These are phyloP conservation scores for Zizania latifolia DNA, from an alignment of 176 grass and related monocot species.

Conservation along the genomic window DNA sequence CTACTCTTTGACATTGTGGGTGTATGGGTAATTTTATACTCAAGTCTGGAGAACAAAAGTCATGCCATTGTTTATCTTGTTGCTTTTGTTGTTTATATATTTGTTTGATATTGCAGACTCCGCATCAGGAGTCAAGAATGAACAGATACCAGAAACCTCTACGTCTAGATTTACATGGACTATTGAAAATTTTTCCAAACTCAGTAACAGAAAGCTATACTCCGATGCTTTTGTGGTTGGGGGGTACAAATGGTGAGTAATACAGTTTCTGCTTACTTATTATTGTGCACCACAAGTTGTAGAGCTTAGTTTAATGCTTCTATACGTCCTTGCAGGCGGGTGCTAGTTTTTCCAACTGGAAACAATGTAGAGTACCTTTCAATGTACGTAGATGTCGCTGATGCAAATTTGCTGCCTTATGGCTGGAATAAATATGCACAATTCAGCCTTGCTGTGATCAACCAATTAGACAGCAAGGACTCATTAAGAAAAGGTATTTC, in stretches of 20 bases:
- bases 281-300: neutral
- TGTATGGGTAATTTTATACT: neutral
- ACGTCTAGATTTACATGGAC: constrained; percentile 58
- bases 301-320: neutral
- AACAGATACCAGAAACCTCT: constrained; percentile 44
- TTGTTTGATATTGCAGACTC: constrained; percentile 37
- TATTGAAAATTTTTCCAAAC: constrained; percentile 42
- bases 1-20: neutral
- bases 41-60: neutral
- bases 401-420: constrained; percentile 36
- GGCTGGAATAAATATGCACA: constrained; percentile 68
- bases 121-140: constrained; percentile 17
- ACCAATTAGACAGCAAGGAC: constrained; percentile 47
- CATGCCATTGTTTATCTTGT: neutral
- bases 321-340: constrained; percentile 44
- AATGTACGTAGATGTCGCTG: constrained; percentile 71
- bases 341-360: constrained; percentile 61
- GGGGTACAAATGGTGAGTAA: constrained; percentile 55
- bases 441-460: constrained; percentile 63
- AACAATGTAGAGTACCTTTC: constrained; percentile 56
- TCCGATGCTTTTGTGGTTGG: constrained; percentile 54
- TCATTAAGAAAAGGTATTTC: constrained; percentile 64
- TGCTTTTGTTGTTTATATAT: constrained; percentile 2
- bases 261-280: neutral
- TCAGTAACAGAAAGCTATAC: constrained; percentile 35